Conservation (phyloP, 768 basidiomycete genomes). For the Phaffia australis region DNA sequence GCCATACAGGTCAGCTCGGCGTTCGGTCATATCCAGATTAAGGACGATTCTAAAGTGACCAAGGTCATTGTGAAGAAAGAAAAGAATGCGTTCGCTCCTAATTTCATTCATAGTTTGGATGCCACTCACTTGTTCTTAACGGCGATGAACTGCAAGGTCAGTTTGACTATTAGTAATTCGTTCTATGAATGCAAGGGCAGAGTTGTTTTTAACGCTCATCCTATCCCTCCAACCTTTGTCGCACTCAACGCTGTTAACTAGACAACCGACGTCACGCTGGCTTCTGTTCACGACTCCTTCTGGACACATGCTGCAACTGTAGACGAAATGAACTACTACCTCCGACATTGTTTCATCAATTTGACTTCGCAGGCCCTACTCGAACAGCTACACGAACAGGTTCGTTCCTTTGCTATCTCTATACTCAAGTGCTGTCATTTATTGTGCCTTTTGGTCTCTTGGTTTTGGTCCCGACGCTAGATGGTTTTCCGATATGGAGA, state of each 20-base stretch:
- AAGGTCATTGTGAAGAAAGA: constrained; percentile 81
- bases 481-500: background rate
- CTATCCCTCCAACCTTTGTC: background rate
- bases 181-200: background rate
- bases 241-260: constrained; percentile 34
- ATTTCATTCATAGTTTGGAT: constrained; percentile 94
- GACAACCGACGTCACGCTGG: constrained; percentile 69
- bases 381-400: constrained; percentile 48
- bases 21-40: constrained; percentile 58
- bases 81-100: constrained; percentile 94
- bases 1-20: constrained; percentile 52
- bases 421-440: constrained; percentile 28
- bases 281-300: constrained; percentile 96
- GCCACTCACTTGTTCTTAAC: constrained; percentile 99
- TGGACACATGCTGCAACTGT: constrained; percentile 90
- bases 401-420: constrained; percentile 55
- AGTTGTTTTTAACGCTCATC: background rate
- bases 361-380: background rate
- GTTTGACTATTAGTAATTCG: constrained; percentile 10
- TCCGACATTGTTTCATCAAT: background rate
- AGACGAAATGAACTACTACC: constrained; percentile 51
- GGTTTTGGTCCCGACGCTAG: background rate
- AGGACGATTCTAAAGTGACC: constrained; percentile 65
- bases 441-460: background rate
- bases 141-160: constrained; percentile 67